Evolutionary conservation across 2,329 filamentous ascomycete species (phyloP).

Genomic region (Teratosphaeria epicoccoides): DNA sequence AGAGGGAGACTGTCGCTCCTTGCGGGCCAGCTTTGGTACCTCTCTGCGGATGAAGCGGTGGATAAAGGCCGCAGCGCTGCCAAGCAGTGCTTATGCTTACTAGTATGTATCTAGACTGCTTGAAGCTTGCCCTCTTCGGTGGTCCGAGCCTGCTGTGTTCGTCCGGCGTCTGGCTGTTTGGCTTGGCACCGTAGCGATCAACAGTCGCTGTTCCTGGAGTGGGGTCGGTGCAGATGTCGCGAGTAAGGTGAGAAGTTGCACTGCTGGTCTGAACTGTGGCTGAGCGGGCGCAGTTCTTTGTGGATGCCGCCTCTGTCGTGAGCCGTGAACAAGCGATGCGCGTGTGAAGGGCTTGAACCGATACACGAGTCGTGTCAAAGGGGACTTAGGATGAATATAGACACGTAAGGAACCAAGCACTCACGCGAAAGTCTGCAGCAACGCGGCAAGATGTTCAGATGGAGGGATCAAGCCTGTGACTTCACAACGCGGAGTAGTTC

Average conservation of each 20-base stretch:
- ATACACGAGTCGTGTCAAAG: too few species aligned
- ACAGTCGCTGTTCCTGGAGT: not conserved
- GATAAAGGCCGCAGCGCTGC: not conserved
- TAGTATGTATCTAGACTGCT: not conserved
- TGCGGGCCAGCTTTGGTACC: conserved; percentile 13
- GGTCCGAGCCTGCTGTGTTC: not conserved
- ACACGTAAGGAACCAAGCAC: not conserved
- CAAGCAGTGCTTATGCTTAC: not conserved
- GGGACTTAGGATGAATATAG: not conserved
- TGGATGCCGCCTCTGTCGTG: not conserved
- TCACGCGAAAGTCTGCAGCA: not conserved
- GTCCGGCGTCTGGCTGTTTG: not conserved
- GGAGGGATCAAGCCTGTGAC: not conserved
- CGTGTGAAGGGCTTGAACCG: too few species aligned
- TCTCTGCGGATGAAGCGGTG: not conserved
- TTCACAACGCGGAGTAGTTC: too few species aligned
- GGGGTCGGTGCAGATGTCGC: not conserved
- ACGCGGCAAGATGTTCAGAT: not conserved
- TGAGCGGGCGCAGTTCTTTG: not conserved
- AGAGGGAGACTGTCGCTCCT: conserved; percentile 10
- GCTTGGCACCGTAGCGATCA: not conserved
- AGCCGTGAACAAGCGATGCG: not conserved
- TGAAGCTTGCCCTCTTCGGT: not conserved
- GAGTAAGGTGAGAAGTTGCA: not conserved
- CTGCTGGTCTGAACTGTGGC: not conserved